Base-by-base conservation (phyloP, 306 rosid species). In the Citrullus colocynthis region DNA sequence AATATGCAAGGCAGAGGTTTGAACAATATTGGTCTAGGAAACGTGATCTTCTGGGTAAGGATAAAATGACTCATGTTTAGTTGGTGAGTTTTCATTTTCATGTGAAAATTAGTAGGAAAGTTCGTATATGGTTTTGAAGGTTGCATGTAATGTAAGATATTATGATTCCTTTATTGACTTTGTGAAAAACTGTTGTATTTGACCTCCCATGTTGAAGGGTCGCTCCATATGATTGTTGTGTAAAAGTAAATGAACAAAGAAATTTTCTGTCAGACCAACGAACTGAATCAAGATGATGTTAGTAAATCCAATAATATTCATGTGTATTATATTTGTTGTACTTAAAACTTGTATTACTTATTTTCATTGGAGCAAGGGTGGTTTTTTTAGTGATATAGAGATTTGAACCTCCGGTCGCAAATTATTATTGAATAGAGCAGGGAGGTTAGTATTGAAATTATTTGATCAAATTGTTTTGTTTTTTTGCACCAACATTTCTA, bases 1-100 rank as follows among this genome's bases (percentile, higher is more conserved):
- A 91, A 70, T 93, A 93, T 80, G 98, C 96, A 9, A 82, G 79
- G 80, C 96, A 93, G 88, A 88, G 98, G 85, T 89, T 91, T 76
- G 88, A 89, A 58, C 95, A 88, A 58, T 91, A 91, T 80, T 91
- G 98, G 98, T 79, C 80, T 54, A 88, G 89, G 88, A 91, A 85
- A 69, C 88, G 83, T 58, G 76, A 45, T 78, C 81, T 93, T 54
- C 70, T 91, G 78, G 85, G 84, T 79, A 85, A 82, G 41, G 86
- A 52, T 86, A 75, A 78, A 83, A 79, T 78, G 76, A 82, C 41
- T 81, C 10, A 56, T 41, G 78, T 3, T 30, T 81, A 78, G 83
- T 30, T 57, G 67, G 54, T 52, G 60, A 71, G 72, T 66, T 24
- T 24, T 52, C 5, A 52, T 57, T 30, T 48, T 54, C 60, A 24